Base-by-base conservation (phyloP, 257 asterid genomes). In the Solanum gracilifrons region DNA sequence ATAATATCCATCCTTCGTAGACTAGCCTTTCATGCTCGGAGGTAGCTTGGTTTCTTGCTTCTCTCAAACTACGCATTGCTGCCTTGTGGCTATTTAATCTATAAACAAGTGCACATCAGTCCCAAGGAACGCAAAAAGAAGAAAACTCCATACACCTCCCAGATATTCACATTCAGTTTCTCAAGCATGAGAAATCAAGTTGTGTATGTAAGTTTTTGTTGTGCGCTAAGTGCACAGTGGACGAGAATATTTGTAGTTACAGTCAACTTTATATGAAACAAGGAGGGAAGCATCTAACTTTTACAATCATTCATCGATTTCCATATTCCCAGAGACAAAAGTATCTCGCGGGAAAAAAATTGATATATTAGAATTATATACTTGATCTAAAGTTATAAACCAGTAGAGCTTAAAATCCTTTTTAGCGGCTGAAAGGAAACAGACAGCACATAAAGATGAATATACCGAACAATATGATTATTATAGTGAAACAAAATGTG, bases 51-150 rank as follows among this genome's bases (percentile, higher is more conserved):
- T 97, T 97, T 86, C 98, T 92, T 46, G 99, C 99, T 95, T 92
- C 94, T 90, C 99, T 93, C 87, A 97, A 92, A 89, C 98, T 93
- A 90, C 95, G 92, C 99, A 96, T 96, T 2, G 99, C 99, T 69
- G 98, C 98, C 92, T 94, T 95, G 91, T 96, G 98, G 92, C 99
- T 94, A 82, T 97, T 97, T 90, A 97, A 92, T 91, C 98, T 97
- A 89, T n/a, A 86, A 29, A 46, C 35, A 86, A 46, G 84, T 75
- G 83, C 66, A 75, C 15, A 80, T 80, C 73, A 85, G 83, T 29
- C 25, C 62, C 16, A 43, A 18, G 85, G 68, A 9, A 29, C 18
- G 3, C 7, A 80, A 80, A 80, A 48, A 15, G 66, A 80, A 75
- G 46, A 46, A 9, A 25, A 43, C 27, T 80, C 85, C 37, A 25